These are phyloP conservation scores for Leccinellum albellum DNA, from an alignment of 768 basidiomycete genomes.

Conservation along the genomic window DNA sequence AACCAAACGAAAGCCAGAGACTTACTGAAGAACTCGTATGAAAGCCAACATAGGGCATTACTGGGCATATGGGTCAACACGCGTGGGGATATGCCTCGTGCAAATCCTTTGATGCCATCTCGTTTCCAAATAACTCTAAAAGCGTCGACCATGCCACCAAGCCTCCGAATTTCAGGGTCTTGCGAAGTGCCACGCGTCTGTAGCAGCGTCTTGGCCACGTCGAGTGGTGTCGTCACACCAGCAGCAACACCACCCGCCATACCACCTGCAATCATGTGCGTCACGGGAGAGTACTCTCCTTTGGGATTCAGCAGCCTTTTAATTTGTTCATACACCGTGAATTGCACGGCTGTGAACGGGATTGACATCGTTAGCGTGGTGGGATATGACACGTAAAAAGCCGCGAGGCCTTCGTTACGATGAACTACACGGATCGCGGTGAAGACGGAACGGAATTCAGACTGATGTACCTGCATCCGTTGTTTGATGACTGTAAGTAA, in stretches of 20 bases:
- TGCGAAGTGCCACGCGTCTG: constrained; percentile 92
- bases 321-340: constrained; percentile 91
- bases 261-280: constrained; percentile 90
- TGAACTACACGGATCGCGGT: constrained; percentile 86
- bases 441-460: constrained; percentile 82
- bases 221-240: constrained; percentile 92
- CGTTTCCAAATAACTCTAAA: constrained; percentile 82
- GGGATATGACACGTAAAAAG: constrained; percentile 98
- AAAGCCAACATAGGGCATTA: constrained; percentile 96
- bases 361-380: constrained; percentile 96
- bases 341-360: constrained; percentile 98
- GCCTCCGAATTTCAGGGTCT: constrained; percentile 80
- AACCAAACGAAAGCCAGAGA: constrained; percentile 20
- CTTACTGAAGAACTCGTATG: constrained; percentile 98
- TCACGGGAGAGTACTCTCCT: constrained; percentile 85
- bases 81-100: constrained; percentile 83
- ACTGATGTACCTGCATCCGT: constrained; percentile 97
- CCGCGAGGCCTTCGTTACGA: constrained; percentile 75
- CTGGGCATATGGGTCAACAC: constrained; percentile 95
- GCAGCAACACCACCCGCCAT: constrained; percentile 92
- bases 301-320: constrained; percentile 84
- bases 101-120: constrained; percentile 84
- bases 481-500: constrained; percentile 89
- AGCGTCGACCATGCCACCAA: constrained; percentile 83
- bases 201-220: constrained; percentile 95